Base-by-base conservation (phyloP, 306 rosid genomes). In the Lablab purpureus region DNA sequence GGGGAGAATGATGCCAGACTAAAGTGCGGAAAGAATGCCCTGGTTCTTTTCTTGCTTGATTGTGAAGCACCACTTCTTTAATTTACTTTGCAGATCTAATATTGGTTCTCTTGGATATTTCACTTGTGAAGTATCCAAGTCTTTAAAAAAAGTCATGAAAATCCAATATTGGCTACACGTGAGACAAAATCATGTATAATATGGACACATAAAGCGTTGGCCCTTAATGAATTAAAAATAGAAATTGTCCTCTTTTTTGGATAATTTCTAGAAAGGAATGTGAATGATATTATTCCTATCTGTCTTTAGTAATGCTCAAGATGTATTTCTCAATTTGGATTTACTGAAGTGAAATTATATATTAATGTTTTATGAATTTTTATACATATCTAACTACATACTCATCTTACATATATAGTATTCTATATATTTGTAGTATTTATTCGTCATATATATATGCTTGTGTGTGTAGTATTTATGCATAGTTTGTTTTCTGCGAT, bases 1-100 rank as follows among this genome's bases (percentile, higher is more conserved):
- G 45, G n/a, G 65, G 73, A 50, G 58, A 73, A 28, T 3, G 2
- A 11, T 40, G 58, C 36, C 67, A 47, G 75, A 45, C 34, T 67
- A 8, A 46, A 58, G 36, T 58, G 63, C 40, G 21, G 66, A 56
- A 59, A 30, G 10, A 30, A 23, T 22, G 21, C 62, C 21, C 69
- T 56, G 52, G 25, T 23, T 25, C 34, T 70, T 79, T 12, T 5
- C 18, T 71, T 65, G 45, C 56, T 8, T 56, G 40, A 49, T 40
- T 40, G 10, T 40, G 4, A 2, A 2, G 45, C 45, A 40, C 10
- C 45, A 9, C 45, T 40, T 9, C 45, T 40, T 37, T 7, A 40
- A 40, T 40, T 40, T 40, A 40, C 11, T 9, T 32, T 7, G 5
- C 36, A 5, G 13, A 40, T 40, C 13, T 10, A 13, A 40, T 9